Evolutionary conservation across 140 eudicot species (phyloP).

Genomic region (Anethum foeniculum): DNA sequence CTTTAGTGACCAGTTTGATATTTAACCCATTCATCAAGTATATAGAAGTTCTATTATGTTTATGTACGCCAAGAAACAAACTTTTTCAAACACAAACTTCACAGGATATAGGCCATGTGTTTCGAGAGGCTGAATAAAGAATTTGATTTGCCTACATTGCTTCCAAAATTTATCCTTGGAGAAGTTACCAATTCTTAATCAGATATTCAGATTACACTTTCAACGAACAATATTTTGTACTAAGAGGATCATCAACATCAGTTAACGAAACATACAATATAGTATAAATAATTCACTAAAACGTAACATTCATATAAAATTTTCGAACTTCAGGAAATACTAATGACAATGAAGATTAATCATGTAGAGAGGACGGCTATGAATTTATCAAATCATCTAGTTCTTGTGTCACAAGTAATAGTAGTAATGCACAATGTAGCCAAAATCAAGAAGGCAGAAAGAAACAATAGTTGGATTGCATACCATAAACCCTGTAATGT

Average conservation of each 20-base stretch:
- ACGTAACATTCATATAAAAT: background rate
- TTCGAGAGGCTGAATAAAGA: background rate
- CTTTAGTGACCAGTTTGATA: too few relatives aligned
- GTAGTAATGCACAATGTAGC: background rate
- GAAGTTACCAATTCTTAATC: background rate
- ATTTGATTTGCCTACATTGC: background rate
- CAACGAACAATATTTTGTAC: background rate
- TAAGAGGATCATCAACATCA: background rate
- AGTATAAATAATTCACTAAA: background rate
- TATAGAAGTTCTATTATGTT: background rate
- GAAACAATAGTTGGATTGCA: slow-evolving; percentile 14
- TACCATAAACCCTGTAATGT: slow-evolving; percentile 99
- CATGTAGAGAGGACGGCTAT: background rate
- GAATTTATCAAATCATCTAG: background rate
- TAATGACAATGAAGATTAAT: background rate
- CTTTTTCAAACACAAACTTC: background rate
- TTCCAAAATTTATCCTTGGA: background rate
- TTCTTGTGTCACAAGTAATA: background rate
- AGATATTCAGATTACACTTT: background rate
- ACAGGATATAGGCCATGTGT: background rate
- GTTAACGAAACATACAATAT: background rate
- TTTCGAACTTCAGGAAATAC: background rate
- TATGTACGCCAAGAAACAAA: background rate
- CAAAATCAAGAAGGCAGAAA: background rate
- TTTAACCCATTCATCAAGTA: background rate